Evolutionary conservation across 139 green algal species (phyloP).

Genomic region (Pseudopediastrum boryanum): DNA sequence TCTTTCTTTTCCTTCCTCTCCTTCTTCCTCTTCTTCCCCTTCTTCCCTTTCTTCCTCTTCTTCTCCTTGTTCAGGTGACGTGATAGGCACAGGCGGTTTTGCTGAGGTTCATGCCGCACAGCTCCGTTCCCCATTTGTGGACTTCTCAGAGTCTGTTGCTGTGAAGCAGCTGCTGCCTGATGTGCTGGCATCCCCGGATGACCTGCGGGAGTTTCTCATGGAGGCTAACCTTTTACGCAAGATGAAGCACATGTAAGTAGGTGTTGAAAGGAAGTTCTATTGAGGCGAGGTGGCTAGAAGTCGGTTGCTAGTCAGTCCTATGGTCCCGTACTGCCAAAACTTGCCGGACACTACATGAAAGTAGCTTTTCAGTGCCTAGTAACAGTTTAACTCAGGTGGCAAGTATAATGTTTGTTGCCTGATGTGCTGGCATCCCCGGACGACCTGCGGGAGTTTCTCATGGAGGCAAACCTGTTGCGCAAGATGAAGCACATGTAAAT

Average conservation of each 20-base stretch:
- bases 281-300: too few relatives aligned
- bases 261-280: too few relatives aligned
- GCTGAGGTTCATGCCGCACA: slow-evolving; percentile 51
- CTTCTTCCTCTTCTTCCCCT: background rate
- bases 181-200: slow-evolving; percentile 56
- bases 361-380: too few relatives aligned
- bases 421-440: slow-evolving; percentile 60
- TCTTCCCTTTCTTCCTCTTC: background rate
- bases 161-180: slow-evolving; percentile 72
- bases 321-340: too few relatives aligned
- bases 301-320: too few relatives aligned
- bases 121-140: slow-evolving; percentile 12
- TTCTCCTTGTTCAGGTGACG: slow-evolving; percentile 6
- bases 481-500: slow-evolving; percentile 71
- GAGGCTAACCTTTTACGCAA: slow-evolving; percentile 74
- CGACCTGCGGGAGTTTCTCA: slow-evolving; percentile 72
- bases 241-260: slow-evolving; percentile 63
- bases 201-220: slow-evolving; percentile 71
- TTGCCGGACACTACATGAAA: too few relatives aligned
- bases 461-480: slow-evolving; percentile 68
- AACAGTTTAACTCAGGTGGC: too few relatives aligned
- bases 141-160: slow-evolving; percentile 52
- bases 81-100: slow-evolving; percentile 64
- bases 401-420: slow-evolving; percentile 69
- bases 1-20: background rate